Base-by-base conservation (phyloP, 805 yeast species). In the Saturnispora gosingensis region DNA sequence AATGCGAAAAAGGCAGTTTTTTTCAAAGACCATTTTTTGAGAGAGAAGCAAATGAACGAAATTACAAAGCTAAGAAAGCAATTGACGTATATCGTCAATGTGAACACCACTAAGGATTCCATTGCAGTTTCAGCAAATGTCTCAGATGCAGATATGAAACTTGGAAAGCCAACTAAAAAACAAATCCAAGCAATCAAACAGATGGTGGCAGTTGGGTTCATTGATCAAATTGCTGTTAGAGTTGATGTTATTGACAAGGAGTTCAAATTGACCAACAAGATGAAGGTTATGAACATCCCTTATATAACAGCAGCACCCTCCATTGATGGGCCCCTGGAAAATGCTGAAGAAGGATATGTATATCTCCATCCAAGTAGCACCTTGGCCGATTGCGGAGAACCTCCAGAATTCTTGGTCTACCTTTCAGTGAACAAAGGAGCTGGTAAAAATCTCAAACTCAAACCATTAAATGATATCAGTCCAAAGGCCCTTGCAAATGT, bases 161-260 rank as follows among this genome's bases (percentile, higher is more conserved):
- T 86, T n/a, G 77, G 73, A 0, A 78, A 85, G 6, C 97, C 97
- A 0, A 68, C 75, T 8, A 77, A 78, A 36, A 63, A 68, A 5
- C 99, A 93, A 68, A 63, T 88, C 5, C 76, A 80, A 49, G 85
- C 93, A 0, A 67, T 93, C 55, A 90, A 88, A 61, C 99, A 93
- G 67, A 90, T 93, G 81, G 73, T 91, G 3, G 79, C 96, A 5
- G 83, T 97, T 0, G 99, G 98, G 0, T 93, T 86, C 60, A 75
- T 93, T 39, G 99, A 93, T 65, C 95, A 87, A 62, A 77, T 91
- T 22, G 95, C 95, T 1, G 77, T 88, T 15, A 74, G 98, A 55
- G 90, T 88, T 1, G 97, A 90, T 61, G 58, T 81, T 32, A 68
- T 81, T 6, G 81, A 86, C 18, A 72, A 81, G 1, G 95, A 85